Base-by-base conservation (phyloP, 1,284 basidiomycete species). In the Chiua sp. region DNA sequence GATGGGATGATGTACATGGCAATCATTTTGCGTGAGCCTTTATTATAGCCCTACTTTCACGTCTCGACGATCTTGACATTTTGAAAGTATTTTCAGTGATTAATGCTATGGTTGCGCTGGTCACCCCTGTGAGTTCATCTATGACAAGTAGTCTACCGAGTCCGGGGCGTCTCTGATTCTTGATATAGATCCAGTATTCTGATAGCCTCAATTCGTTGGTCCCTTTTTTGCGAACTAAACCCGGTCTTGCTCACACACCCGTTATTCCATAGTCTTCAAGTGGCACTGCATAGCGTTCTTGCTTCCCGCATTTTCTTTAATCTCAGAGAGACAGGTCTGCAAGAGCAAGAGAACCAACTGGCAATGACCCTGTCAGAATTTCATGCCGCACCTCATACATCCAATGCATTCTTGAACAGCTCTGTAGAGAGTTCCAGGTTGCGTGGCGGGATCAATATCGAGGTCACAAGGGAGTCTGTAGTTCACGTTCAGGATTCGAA, bases 281-380 rank as follows among this genome's bases (percentile, higher is more conserved):
- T 72, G 54, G 68, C 61, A 46, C 58, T 59, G 52, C 68, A 72
- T 30, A 69, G 63, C 22, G 62, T 69, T 35, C 63, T 69, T 56
- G 63, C 70, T 1, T 70, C 70, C n/a, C 68, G 68, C 8, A 66
- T 69, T 32, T 69, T 72, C 53, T 69, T 69, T 28, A 70, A 72
- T 51, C 66, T 69, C n/a, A 61, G 66, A 50, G 65, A 71, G 49
- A 69, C 66, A 11, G 47, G 32, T n/a, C 59, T n/a, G 33, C 50
- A 22, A 55, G 60, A 61, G 42, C 49, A 61, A 56, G 18, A 18
- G 6, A 26, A 18, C 12, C 20, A 55, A 5, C n/a, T 48, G 26
- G 48, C 56, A 3, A 35, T 53, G 11, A 30, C 54, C 22, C 63
- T 65, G 16, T 28, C 65, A 8, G 67, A 69, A 22, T 63, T 67